A percentile compares a stretch with the other conserved stretches of the same genome.
Evolutionary conservation across 768 basidiomycete genomes (phyloP).

Genomic region (Hirschioporus abietinus): DNA sequence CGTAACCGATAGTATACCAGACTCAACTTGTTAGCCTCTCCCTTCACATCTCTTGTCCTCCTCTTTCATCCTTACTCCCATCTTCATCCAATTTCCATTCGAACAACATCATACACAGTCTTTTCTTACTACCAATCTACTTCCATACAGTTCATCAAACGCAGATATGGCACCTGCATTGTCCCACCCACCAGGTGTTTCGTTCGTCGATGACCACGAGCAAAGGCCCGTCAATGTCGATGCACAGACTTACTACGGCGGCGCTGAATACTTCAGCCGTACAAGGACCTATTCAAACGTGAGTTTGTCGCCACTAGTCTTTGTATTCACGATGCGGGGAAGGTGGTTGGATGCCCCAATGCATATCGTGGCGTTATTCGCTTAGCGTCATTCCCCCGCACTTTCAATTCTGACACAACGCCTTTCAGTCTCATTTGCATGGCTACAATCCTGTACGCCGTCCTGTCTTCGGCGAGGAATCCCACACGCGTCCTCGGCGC

Average conservation of each 20-base stretch:
- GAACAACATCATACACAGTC: not conserved
- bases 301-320: constrained; percentile 23
- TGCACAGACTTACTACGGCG: constrained; percentile 78
- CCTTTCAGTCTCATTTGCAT: constrained; percentile 58
- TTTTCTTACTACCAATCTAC: not conserved
- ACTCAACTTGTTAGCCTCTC: not conserved
- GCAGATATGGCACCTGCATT: constrained; percentile 57
- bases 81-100: not conserved
- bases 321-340: not conserved
- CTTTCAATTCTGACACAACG: constrained; percentile 4
- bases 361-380: constrained; percentile 1
- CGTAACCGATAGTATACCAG: not conserved
- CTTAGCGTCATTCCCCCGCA: not conserved
- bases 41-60: not conserved
- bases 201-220: constrained; percentile 57
- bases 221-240: constrained; percentile 52
- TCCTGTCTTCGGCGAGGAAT: constrained; percentile 74
- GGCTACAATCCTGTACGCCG: constrained; percentile 66
- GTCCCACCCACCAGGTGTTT: constrained; percentile 57
- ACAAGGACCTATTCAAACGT: constrained; percentile 88
- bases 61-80: not conserved
- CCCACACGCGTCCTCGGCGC: constrained; percentile 65
- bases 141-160: not conserved
- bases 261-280: constrained; percentile 71
- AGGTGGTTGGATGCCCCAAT: not conserved